phyloP scores from a whole-genome alignment of 2,329 filamentous ascomycete species.

The Pseudogymnoascus sp. region DNA sequence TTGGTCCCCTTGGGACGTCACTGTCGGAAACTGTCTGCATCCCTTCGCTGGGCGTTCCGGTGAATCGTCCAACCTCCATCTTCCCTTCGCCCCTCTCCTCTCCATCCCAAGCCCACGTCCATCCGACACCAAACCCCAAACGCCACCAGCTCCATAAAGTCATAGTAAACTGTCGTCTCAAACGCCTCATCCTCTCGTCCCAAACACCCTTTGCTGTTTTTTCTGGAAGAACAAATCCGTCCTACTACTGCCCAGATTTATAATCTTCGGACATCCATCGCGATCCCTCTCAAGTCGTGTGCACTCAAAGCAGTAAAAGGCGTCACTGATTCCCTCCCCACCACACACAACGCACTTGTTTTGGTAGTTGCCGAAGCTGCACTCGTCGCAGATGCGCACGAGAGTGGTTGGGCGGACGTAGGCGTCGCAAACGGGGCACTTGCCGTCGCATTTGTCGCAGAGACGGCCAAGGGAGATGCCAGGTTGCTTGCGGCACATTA shows the following conservation, averaged over 20 bases:
- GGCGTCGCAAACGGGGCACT: slow-evolving; percentile 97
- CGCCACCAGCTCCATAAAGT: neutral
- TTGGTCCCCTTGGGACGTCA: neutral
- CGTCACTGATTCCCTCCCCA: slow-evolving; percentile 94
- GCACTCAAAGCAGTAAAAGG: slow-evolving; percentile 99
- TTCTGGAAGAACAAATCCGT: slow-evolving; percentile 61
- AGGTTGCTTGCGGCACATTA: slow-evolving; percentile 98
- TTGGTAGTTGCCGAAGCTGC: slow-evolving; percentile 98
- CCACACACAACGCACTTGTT: slow-evolving; percentile 99
- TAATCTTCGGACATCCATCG: slow-evolving; percentile 98
- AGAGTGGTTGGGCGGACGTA: slow-evolving; percentile 97
- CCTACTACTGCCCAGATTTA: slow-evolving; percentile 89
- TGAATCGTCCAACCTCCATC: neutral
- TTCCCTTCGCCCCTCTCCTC: neutral
- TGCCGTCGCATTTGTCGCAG: slow-evolving; percentile 99
- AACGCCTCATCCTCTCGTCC: neutral
- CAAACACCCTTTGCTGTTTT: slow-evolving; percentile 9
- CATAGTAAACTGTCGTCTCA: neutral
- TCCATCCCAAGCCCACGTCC: neutral
- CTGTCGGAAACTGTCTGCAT: neutral
- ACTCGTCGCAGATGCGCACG: slow-evolving; percentile 98
- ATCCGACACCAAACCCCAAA: neutral
- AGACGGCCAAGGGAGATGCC: slow-evolving; percentile 97
- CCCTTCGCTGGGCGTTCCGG: neutral
- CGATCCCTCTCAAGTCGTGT: slow-evolving; percentile 93